Percentiles rank a stretch among this genome's conserved stretches.
Evolutionary conservation across 495 filamentous ascomycete genomes (phyloP).

Genomic region (Neurospora sp.): DNA sequence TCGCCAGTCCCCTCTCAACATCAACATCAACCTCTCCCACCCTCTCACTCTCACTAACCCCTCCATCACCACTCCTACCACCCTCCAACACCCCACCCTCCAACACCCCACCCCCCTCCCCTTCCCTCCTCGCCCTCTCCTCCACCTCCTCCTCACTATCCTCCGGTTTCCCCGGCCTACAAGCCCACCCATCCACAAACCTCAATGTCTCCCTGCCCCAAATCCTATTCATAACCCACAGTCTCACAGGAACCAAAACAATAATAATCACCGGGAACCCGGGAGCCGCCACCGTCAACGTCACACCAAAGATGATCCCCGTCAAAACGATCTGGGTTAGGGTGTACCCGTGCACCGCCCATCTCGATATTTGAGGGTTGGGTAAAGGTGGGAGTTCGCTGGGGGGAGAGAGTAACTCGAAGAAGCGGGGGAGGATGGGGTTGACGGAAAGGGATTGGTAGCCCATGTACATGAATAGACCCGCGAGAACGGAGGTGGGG

Average conservation of each 20-base stretch:
- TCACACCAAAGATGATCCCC: constrained; percentile 52
- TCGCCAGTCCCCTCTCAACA: background rate
- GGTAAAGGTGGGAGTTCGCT: constrained; percentile 54
- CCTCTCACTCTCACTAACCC: background rate
- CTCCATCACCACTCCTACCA: background rate
- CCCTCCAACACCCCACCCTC: background rate
- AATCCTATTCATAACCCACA: constrained; percentile 52
- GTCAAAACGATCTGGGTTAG: constrained; percentile 51
- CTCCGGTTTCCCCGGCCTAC: constrained; percentile 53
- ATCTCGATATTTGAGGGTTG: constrained; percentile 11
- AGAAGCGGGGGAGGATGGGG: constrained; percentile 54
- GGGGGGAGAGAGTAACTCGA: constrained; percentile 53
- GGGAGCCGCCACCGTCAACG: constrained; percentile 52
- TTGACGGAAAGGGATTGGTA: constrained; percentile 62
- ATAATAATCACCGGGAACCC: constrained; percentile 62
- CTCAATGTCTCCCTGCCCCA: constrained; percentile 52
- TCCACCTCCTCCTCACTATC: constrained; percentile 33
- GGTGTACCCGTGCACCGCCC: constrained; percentile 54
- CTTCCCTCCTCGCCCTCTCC: background rate
- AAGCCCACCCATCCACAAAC: constrained; percentile 65
- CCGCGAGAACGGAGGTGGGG: constrained; percentile 57
- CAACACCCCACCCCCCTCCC: background rate
- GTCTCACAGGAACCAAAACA: constrained; percentile 50
- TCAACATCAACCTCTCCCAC: background rate
- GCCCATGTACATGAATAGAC: constrained; percentile 65